Evolutionary conservation across 805 yeast species (phyloP).

Genomic region (Ogataea salicorniae): DNA sequence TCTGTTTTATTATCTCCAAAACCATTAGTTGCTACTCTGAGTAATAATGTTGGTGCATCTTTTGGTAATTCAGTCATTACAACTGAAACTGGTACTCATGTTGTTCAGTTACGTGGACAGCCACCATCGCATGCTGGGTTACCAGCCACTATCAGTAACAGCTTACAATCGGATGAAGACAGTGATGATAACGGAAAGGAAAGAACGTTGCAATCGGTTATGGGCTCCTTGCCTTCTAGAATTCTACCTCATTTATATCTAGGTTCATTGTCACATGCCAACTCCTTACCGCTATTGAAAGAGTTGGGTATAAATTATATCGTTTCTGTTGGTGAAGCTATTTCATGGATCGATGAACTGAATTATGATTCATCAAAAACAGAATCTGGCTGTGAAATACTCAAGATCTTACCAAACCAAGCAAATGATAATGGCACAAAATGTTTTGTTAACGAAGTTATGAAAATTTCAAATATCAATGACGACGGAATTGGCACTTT

Average conservation of each 20-base stretch:
- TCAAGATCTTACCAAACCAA: conserved; percentile 19
- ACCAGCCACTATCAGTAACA: no score
- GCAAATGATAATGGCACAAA: conserved; percentile 10
- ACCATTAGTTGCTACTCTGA: background rate
- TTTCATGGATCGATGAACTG: conserved; percentile 52
- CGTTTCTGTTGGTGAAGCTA: conserved; percentile 80
- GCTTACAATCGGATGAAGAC: background rate
- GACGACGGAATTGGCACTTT: conserved; percentile 90
- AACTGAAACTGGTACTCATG: conserved; percentile 26
- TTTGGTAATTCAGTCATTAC: conserved; percentile 18
- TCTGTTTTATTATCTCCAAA: conserved; percentile 20
- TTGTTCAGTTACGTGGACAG: conserved; percentile 26
- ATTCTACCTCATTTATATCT: conserved; percentile 79
- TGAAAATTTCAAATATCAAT: conserved; percentile 68
- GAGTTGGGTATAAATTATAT: conserved; percentile 67
- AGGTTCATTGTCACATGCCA: conserved; percentile 83
- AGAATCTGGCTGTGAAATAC: conserved; percentile 27
- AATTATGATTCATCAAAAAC: conserved; percentile 13
- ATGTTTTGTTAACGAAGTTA: conserved; percentile 39
- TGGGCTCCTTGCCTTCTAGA: conserved; percentile 77
- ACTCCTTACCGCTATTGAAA: conserved; percentile 54
- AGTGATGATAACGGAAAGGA: conserved; percentile 3
- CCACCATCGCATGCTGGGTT: background rate
- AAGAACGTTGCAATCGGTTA: conserved; percentile 31
- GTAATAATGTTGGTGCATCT: conserved; percentile 7